Percentiles rank a stretch among this genome's conserved stretches.
phyloP scores from a whole-genome alignment of 1,284 basidiomycete genomes.

The Papiliotrema flavescens region DNA sequence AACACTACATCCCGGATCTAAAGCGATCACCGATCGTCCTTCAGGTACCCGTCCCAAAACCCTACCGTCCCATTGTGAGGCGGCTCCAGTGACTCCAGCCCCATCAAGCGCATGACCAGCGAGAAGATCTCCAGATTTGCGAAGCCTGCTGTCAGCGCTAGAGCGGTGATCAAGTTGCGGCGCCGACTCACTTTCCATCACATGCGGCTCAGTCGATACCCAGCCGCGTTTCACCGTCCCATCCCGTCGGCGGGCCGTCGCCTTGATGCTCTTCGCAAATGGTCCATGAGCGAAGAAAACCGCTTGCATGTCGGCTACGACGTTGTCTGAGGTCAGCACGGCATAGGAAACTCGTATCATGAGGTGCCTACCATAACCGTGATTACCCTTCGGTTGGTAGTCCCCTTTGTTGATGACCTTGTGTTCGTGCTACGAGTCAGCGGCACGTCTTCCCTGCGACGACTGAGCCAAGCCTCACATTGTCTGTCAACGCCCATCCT shows the following conservation, averaged over 20 bases:
- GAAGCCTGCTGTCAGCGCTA: slow-evolving; percentile 55
- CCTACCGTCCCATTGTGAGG: slow-evolving; percentile 67
- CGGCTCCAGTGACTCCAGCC: slow-evolving; percentile 59
- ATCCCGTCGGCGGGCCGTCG: slow-evolving; percentile 39
- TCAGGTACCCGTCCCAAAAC: slow-evolving; percentile 19
- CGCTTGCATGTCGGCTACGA: slow-evolving; percentile 71
- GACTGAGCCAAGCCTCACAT: slow-evolving; percentile 18
- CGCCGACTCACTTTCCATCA: slow-evolving; percentile 57
- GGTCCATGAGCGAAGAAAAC: slow-evolving; percentile 88
- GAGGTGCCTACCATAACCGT: slow-evolving; percentile 53
- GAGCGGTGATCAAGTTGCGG: background rate
- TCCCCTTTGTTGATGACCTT: slow-evolving; percentile 56
- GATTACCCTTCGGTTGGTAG: slow-evolving; percentile 60
- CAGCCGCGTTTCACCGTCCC: slow-evolving; percentile 5
- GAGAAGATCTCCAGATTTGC: slow-evolving; percentile 80
- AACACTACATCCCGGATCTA: background rate
- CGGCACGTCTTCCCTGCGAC: background rate
- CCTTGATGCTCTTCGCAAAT: slow-evolving; percentile 65
- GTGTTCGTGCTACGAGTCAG: slow-evolving; percentile 37
- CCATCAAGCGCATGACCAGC: slow-evolving; percentile 70
- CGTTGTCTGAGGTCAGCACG: slow-evolving; percentile 64
- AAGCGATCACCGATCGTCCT: background rate
- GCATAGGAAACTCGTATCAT: slow-evolving; percentile 55
- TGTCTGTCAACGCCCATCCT: slow-evolving; percentile 66
- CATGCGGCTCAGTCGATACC: slow-evolving; percentile 57